Base-by-base conservation (phyloP, 495 filamentous ascomycete species). In the Evernia prunastri region DNA sequence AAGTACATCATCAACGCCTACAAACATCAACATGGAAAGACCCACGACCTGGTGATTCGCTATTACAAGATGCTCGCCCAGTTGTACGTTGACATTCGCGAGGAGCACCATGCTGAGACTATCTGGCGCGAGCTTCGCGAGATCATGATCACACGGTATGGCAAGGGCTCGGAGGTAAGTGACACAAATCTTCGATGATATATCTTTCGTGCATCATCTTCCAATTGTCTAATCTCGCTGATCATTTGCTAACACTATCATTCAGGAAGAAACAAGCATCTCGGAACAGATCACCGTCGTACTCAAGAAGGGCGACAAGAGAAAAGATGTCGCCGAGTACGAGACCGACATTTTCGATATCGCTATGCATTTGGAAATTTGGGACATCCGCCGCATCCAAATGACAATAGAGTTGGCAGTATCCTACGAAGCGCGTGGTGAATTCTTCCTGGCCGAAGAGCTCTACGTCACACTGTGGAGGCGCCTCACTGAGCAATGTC, bases 111-210 rank as follows among this genome's bases (percentile, higher is more conserved):
- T n/a, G 84, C 82, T 2, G 78, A 80, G 12, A 64, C 68, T 7
- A 77, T 83, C 36, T 84, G 80, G 27, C 80, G 80, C 60, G 76
- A 83, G 60, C 79, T 87, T 56, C 81, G 81, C 58, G 78, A 80
- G 63, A 80, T 84, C 51, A 75, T 79, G 18, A 72, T 85, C 4
- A 64, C 74, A 54, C 77, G 78, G 1, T 84, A 82, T 60, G 84
- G 86, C 27, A 76, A 79, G 27, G 74, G 79, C 54, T 86, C 83
- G 0, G 71, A 73, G 7, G 74, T 78, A 58, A 25, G 60, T 47
- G 3, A 33, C 20, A 3, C 15, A 31, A 9, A 47, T 25, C 20
- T 3, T 10, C n/a, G 10, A 23, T 13, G 5, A 25, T 31, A 37
- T 29, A 23, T 0, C 12, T 11, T 49, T 17, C 29, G 18, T 27